Evolutionary conservation across 371 early-diverging fungal genomes (phyloP).

Genomic region (Mortierella polycephala): DNA sequence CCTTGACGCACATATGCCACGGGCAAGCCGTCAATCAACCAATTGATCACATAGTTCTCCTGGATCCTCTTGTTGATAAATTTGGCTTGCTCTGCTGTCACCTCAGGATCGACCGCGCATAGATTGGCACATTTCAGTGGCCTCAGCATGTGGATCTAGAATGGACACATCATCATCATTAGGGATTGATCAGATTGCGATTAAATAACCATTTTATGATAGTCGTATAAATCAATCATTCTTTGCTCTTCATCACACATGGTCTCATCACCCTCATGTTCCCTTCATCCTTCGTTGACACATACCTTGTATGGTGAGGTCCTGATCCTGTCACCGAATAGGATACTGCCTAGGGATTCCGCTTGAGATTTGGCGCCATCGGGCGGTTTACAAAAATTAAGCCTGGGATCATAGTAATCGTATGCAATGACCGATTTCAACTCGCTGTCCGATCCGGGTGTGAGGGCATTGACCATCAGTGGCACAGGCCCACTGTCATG

Average conservation of each 20-base stretch:
- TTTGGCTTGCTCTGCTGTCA: constrained; percentile 77
- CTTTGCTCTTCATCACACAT: too few species aligned
- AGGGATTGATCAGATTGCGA: not conserved
- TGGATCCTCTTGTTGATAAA: constrained; percentile 88
- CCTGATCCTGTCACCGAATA: constrained; percentile 97
- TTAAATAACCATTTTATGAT: too few species aligned
- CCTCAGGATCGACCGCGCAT: constrained; percentile 60
- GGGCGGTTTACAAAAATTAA: constrained; percentile 88
- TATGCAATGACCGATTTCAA: constrained; percentile 85
- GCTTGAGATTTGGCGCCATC: constrained; percentile 73
- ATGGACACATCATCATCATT: not conserved
- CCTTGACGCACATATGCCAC: constrained; percentile 78
- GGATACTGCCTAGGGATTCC: constrained; percentile 90
- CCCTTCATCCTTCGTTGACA: not conserved
- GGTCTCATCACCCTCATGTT: not conserved
- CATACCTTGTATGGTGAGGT: constrained; percentile 84
- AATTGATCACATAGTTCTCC: constrained; percentile 85
- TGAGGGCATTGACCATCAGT: constrained; percentile 89
- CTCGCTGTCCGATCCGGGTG: constrained; percentile 72
- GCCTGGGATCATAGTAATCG: constrained; percentile 83
- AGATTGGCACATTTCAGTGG: constrained; percentile 70
- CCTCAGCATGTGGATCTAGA: constrained; percentile 71
- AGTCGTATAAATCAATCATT: too few species aligned
- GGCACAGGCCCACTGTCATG: constrained; percentile 72
- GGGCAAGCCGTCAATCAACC: constrained; percentile 93